Evolutionary conservation across 2,329 filamentous ascomycete genomes (phyloP), one percentile per base, ranked within the genome.

Genomic region (Coleophoma crateriformis): DNA sequence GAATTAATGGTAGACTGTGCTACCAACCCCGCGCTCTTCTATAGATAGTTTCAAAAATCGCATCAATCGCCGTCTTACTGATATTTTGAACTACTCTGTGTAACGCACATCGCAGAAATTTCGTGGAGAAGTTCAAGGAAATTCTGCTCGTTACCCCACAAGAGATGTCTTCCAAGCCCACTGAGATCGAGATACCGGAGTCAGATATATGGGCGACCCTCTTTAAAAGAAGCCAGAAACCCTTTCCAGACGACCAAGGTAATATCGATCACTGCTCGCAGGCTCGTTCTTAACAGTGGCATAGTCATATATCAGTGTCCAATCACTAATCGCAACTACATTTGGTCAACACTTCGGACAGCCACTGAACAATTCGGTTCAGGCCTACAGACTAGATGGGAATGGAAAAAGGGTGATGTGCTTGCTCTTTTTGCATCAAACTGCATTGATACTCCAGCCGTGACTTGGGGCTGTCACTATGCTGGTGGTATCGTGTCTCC

Each of bases 361-460:
- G 22, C 41, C n/a, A 44, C 41, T 10, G 41, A 22, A 44, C 41
- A 44, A 27, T 92, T 95, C 57, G 90, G 88, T 46, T 80, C 84
- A 56, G 90, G 87, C 1, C 76, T 96, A n/a, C 82, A 82, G 61
- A 78, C 83, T 35, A 68, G 74, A 19, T 90, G 83, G 77, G 75
- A 81, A 46, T 95, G 89, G 85, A 75, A 81, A 56, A 89, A 85
- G 64, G 85, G 86, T 60, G 88, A 95, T 63, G 86, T 91, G 2
- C 75, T 96, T 19, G 85, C 79, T 14, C 74, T 95, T 50, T 95
- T 86, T 73, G 83, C 87, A 4, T 86, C 89, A 34, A 96, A 96
- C 65, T 82, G 77, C 65, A 85, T 95, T 63, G 90, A 95, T 66
- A 88, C 85, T 0, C 84, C 88, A 1, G 73, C 84, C 5, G 68